These are phyloP conservation scores for Phytomonas francai DNA, from an alignment of 208 protist species.

Conservation along the genomic window DNA sequence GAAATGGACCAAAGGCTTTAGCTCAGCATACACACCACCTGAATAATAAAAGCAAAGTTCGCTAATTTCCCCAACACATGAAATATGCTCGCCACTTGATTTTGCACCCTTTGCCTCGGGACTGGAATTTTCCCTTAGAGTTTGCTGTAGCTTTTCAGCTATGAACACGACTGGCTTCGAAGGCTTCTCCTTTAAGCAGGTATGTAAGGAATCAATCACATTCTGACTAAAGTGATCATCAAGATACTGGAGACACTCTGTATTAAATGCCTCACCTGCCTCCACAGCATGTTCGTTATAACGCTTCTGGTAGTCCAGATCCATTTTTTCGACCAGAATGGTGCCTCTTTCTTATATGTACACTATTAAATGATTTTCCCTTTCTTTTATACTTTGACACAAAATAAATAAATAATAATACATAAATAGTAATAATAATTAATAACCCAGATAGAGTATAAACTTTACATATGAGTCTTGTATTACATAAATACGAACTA, in stretches of 20 bases:
- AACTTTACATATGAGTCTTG: not conserved
- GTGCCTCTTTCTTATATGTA: not conserved
- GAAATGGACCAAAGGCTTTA: conserved; percentile 3
- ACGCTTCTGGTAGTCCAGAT: not conserved
- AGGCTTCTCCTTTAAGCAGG: conserved; percentile 36
- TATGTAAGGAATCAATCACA: conserved; percentile 45
- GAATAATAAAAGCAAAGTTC: conserved; percentile 2
- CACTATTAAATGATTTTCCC: not conserved
- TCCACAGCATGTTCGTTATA: not conserved
- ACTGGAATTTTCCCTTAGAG: not conserved
- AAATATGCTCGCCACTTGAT: not conserved
- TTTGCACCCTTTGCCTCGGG: not conserved
- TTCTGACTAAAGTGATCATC: conserved; percentile 33
- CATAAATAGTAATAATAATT: conserved; percentile 10
- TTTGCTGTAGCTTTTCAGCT: conserved; percentile 27
- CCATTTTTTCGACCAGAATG: too few relatives aligned
- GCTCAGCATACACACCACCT: conserved; percentile 12
- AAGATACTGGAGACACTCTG: conserved; percentile 20
- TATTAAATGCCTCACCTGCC: not conserved
- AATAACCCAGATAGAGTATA: conserved; percentile 4
- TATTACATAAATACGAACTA: not conserved
- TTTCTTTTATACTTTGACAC: too few relatives aligned
- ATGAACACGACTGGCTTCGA: conserved; percentile 44
- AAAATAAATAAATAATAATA: too few relatives aligned
- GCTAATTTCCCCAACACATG: not conserved